Base-by-base conservation (phyloP, 805 yeast species). In the Lipomyces mesembrius region DNA sequence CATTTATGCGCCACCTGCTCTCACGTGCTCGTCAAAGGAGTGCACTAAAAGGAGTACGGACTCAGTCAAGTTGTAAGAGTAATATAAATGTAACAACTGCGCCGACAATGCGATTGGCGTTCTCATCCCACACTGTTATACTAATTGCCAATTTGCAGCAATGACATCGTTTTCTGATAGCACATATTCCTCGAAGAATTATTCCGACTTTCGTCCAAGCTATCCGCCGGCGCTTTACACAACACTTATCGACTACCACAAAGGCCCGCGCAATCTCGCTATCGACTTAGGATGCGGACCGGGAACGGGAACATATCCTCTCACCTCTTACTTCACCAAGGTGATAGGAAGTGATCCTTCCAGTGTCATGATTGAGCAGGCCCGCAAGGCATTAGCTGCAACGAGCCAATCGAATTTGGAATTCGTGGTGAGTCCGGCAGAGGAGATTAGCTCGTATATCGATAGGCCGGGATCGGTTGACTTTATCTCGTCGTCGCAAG, bases 271-370 rank as follows among this genome's bases (percentile, higher is more conserved):
- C 1, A 61, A 75, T 0, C 67, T 80, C n/a, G 84, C 87, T 2
- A 75, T 90, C 12, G 97, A 92, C 77, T 78, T 88, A 3, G 96
- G 95, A 0, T 88, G 92, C 76, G 96, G 96, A 0, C 85, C 95
- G 0, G 96, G 96, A 0, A 86, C 86, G 68, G 94, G 88, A 0
- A 83, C 93, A 0, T 80, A 83, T 65, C 85, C 86, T 54, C 74
- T 88, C 49, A 71, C 82, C 2, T 70, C 77, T 0, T 75, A 78
- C 60, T 86, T 87, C 71, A 75, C 80, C n/a, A 70, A 77, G 0
- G 85, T 86, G 0, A 78, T 87, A 34, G 96, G 94, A 0, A 79
- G 87, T 0, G 96, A 90, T 75, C 79, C 84, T 2, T 86, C 91
- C 0, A 74, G 74, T 0, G 77, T 78, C 1, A 89, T 89, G 94